These are phyloP conservation scores for Diaporthe aspalathi DNA, from an alignment of 2,329 filamentous ascomycete species.

Conservation along the genomic window DNA sequence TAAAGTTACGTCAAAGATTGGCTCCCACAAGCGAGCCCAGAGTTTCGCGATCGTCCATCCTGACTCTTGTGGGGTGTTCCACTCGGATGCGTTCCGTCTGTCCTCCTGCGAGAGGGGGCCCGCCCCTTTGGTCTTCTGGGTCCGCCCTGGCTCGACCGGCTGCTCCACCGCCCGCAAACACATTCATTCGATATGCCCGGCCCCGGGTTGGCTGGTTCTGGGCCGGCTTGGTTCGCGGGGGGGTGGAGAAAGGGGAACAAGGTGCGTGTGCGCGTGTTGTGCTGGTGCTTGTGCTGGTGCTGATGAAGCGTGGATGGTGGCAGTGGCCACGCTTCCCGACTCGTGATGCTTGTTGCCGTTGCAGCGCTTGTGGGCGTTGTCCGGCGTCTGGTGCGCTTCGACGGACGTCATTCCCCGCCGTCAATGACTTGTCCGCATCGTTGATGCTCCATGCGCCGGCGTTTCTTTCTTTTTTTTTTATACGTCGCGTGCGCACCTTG, in stretches of 20 bases:
- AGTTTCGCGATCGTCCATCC: conserved; percentile 16
- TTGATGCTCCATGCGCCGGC: not conserved
- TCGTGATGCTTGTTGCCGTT: conserved; percentile 27
- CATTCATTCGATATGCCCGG: conserved; percentile 25
- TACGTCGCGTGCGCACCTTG: conserved; percentile 17
- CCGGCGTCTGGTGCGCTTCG: conserved; percentile 4
- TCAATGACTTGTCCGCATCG: conserved; percentile 25
- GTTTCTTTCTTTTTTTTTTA: too few species aligned
- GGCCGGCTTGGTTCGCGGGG: conserved; percentile 1
- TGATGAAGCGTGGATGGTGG: not conserved
- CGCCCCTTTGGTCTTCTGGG: not conserved
- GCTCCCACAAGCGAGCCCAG: conserved; percentile 12
- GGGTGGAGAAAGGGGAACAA: not conserved
- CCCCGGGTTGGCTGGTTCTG: conserved; percentile 19
- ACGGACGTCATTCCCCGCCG: conserved; percentile 12
- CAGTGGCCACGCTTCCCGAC: conserved; percentile 17
- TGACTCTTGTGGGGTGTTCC: conserved; percentile 23
- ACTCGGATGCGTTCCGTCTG: conserved; percentile 20
- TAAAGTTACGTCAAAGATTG: conserved; percentile 30
- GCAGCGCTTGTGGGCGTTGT: conserved; percentile 26
- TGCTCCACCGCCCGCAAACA: conserved; percentile 14
- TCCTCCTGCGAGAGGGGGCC: not conserved
- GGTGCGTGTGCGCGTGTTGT: not conserved
- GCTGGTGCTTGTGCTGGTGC: too few species aligned
- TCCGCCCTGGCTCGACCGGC: not conserved